phyloP scores from a whole-genome alignment of 176 grass and related monocot species.

The maize (Zea mays) region DNA sequence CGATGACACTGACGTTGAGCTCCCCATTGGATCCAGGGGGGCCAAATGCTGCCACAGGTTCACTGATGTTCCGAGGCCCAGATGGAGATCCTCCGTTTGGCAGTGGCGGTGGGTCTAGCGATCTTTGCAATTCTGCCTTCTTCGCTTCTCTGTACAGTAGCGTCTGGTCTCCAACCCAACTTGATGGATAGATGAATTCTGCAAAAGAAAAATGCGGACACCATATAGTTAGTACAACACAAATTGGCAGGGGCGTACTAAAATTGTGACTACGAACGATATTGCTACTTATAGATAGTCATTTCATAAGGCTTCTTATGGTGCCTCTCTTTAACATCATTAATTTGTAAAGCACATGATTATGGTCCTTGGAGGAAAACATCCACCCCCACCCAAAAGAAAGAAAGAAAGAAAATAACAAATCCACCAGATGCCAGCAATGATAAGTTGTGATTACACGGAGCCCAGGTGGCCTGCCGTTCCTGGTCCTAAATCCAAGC shows the following conservation, averaged over 20 bases:
- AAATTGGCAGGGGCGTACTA: background rate
- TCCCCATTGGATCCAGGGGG: constrained; percentile 83
- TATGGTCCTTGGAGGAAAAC: background rate
- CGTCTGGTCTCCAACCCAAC: constrained; percentile 91
- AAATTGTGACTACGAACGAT: background rate
- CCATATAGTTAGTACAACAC: background rate
- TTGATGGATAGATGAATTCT: constrained; percentile 96
- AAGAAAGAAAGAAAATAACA: background rate
- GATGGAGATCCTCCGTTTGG: constrained; percentile 20
- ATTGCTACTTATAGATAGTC: background rate
- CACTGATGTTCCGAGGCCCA: constrained; percentile 39
- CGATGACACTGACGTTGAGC: constrained; percentile 91
- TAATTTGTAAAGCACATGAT: background rate
- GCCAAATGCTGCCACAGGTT: constrained; percentile 82
- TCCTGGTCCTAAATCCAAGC: constrained; percentile 38
- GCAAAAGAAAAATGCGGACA: background rate
- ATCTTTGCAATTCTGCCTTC: constrained; percentile 73
- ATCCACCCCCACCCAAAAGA: background rate
- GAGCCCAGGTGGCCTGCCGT: constrained; percentile 30
- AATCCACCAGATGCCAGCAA: background rate
- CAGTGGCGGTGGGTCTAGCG: constrained; percentile 61
- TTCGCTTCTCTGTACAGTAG: constrained; percentile 60
- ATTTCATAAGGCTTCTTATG: background rate
- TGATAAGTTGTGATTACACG: constrained; percentile 28
- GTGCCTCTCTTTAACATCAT: background rate